These are phyloP conservation scores for Fusarium continuum DNA, from an alignment of 2,329 filamentous ascomycete genomes.

Conservation along the genomic window DNA sequence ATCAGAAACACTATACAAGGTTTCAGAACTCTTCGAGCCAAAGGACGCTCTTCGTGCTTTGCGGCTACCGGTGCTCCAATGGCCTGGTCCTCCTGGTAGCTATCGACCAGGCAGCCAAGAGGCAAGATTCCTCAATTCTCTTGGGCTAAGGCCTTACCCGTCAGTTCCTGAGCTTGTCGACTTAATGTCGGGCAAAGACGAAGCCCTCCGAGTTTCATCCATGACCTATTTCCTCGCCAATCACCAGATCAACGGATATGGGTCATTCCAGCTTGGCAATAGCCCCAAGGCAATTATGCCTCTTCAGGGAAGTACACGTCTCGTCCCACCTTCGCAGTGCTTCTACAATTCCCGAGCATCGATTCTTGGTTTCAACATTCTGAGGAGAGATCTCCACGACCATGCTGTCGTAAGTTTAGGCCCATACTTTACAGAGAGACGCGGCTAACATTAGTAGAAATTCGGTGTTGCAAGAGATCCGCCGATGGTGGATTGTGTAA, in stretches of 20 bases:
- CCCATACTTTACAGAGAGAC: not conserved
- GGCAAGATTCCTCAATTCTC: slow-evolving; percentile 73
- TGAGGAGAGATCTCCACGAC: slow-evolving; percentile 77
- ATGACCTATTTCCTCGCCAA: slow-evolving; percentile 86
- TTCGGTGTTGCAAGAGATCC: slow-evolving; percentile 89
- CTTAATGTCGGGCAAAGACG: slow-evolving; percentile 74
- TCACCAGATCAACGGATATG: slow-evolving; percentile 81
- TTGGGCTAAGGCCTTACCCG: slow-evolving; percentile 80
- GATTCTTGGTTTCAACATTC: slow-evolving; percentile 81
- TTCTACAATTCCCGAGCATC: slow-evolving; percentile 82
- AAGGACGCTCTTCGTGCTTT: slow-evolving; percentile 74
- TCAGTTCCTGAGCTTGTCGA: slow-evolving; percentile 77
- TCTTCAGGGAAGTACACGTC: slow-evolving; percentile 71
- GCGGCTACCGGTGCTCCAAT: slow-evolving; percentile 79
- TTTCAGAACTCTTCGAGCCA: slow-evolving; percentile 85
- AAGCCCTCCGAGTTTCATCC: slow-evolving; percentile 69
- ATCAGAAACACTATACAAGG: slow-evolving; percentile 68
- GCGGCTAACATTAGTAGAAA: slow-evolving; percentile 57
- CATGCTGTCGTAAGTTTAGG: slow-evolving; percentile 71
- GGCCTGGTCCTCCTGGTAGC: slow-evolving; percentile 73
- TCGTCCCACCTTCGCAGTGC: slow-evolving; percentile 79
- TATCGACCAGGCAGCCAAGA: slow-evolving; percentile 74
- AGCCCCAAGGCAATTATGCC: slow-evolving; percentile 74
- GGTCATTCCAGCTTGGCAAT: slow-evolving; percentile 65
- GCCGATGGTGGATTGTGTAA: slow-evolving; percentile 78